Base-by-base conservation (phyloP, 306 rosid genomes). In the Malus domestica region DNA sequence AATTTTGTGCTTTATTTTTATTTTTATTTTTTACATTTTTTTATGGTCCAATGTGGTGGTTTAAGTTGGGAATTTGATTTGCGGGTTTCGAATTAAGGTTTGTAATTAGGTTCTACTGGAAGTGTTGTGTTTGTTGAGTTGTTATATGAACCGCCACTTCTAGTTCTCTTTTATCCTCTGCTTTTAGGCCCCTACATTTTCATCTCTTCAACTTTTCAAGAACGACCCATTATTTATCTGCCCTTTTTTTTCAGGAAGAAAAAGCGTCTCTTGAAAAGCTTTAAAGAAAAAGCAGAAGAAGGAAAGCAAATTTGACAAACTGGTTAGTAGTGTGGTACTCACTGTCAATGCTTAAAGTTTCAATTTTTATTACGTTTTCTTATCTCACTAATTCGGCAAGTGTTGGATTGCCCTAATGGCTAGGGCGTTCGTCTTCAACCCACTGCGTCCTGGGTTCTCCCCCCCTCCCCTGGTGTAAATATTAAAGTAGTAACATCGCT, bases 321-420 rank as follows among this genome's bases (percentile, higher is more conserved):
- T 33, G 66, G 65, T 32, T 72, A 32, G 32, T 72, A 13, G 64
- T 7, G 29, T 52, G 64, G 11, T 54, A 35, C 63, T 71, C 59
- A 55, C 55, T 68, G 32, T 79, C 46, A 14, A n/a, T 58, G 68
- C 18, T 38, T 38, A 23, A 33, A 29, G 55, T 57, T 69, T 69
- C 35, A 57, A 42, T 58, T 64, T 55, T 79, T 54, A 3, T 65
- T 8, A 32, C 1, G 4, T 33, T 30, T 65, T 65, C 8, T 68
- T 83, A 78, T 80, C 77, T 80, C 49, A 74, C 60, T 67, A 64
- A 33, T 7, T 42, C 77, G n/a, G n/a, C n/a, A n/a, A n/a, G n/a
- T n/a, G n/a, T n/a, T n/a, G 51, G 54, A 49, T 49, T 49, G 54
- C 6, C 19, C 19, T 49, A 49, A 19, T 49, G 54, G 54, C 14